Percentiles rank a stretch among this genome's conserved stretches.
Evolutionary conservation across 1,284 basidiomycete genomes (phyloP).

Genomic region (Ceratobasidium sp.): DNA sequence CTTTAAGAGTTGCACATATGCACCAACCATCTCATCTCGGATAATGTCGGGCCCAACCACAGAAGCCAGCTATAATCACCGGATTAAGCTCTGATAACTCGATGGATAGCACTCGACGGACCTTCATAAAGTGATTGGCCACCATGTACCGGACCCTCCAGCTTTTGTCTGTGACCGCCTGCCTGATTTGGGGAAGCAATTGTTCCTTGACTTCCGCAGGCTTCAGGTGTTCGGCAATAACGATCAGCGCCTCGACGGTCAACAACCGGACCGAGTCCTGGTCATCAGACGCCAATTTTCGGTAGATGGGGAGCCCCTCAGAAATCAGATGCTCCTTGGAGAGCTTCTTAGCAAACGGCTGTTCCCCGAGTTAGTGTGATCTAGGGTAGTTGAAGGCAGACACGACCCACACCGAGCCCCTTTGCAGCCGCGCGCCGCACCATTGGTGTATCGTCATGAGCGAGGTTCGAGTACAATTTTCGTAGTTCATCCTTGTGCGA

Average conservation of each 20-base stretch:
- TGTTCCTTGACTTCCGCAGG: slow-evolving; percentile 91
- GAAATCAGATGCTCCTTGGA: slow-evolving; percentile 80
- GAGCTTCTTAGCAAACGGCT: slow-evolving; percentile 81
- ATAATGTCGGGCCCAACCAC: slow-evolving; percentile 91
- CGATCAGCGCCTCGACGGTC: slow-evolving; percentile 95
- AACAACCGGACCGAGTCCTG: slow-evolving; percentile 97
- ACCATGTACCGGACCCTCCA: slow-evolving; percentile 99
- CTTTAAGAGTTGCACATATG: slow-evolving; percentile 93
- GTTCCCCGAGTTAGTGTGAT: slow-evolving; percentile 31
- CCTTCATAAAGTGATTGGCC: slow-evolving; percentile 96
- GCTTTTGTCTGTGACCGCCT: slow-evolving; percentile 92
- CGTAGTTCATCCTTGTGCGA: slow-evolving; percentile 87
- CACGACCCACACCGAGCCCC: slow-evolving; percentile 85
- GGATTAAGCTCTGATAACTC: slow-evolving; percentile 28
- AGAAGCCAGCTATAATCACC: slow-evolving; percentile 74
- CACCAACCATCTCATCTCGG: slow-evolving; percentile 90
- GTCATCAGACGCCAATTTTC: slow-evolving; percentile 93
- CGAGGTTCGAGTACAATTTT: slow-evolving; percentile 82
- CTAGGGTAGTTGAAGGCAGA: neutral
- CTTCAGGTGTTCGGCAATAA: slow-evolving; percentile 84
- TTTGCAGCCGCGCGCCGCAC: slow-evolving; percentile 96
- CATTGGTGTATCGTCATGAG: slow-evolving; percentile 98
- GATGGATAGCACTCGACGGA: slow-evolving; percentile 51
- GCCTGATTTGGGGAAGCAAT: slow-evolving; percentile 84
- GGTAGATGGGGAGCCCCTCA: slow-evolving; percentile 92